These are phyloP conservation scores for Millerozyma miso DNA, from an alignment of 805 yeast species.

Conservation along the genomic window DNA sequence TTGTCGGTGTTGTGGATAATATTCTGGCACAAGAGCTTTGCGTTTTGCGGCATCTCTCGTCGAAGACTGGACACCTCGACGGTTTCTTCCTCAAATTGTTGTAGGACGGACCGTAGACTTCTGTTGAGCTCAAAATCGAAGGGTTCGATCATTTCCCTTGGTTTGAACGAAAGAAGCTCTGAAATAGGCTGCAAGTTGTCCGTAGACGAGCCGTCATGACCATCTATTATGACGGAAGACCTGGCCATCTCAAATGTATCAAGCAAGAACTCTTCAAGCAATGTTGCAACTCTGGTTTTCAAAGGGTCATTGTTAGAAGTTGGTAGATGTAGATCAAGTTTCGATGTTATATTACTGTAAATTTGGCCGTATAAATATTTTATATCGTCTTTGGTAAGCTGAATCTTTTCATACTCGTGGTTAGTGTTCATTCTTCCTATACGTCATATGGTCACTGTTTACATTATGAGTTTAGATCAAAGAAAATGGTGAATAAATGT, in stretches of 20 bases:
- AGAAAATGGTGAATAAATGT: constrained; percentile 1
- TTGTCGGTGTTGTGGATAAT: constrained; percentile 27
- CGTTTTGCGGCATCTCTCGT: constrained; percentile 44
- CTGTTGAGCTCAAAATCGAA: constrained; percentile 65
- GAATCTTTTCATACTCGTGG: constrained; percentile 37
- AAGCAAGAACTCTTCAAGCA: constrained; percentile 43
- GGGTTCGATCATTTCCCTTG: constrained; percentile 54
- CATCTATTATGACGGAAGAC: constrained; percentile 56
- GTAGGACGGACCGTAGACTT: constrained; percentile 50
- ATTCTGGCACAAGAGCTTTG: constrained; percentile 33
- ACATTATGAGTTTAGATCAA: not conserved
- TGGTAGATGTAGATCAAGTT: constrained; percentile 49
- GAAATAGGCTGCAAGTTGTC: constrained; percentile 11
- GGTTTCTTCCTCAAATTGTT: constrained; percentile 59
- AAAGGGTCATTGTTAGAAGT: constrained; percentile 41
- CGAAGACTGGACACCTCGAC: constrained; percentile 54
- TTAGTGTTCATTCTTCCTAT: constrained; percentile 15
- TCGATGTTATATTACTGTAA: constrained; percentile 35
- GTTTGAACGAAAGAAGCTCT: constrained; percentile 23
- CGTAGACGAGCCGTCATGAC: constrained; percentile 33
- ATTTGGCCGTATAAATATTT: constrained; percentile 45
- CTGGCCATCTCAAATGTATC: constrained; percentile 56
- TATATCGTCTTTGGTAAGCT: constrained; percentile 51
- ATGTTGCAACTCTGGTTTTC: constrained; percentile 37
- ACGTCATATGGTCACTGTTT: not conserved